Conservation (phyloP, 805 yeast species). For the Barnettozyma sucrosica region DNA sequence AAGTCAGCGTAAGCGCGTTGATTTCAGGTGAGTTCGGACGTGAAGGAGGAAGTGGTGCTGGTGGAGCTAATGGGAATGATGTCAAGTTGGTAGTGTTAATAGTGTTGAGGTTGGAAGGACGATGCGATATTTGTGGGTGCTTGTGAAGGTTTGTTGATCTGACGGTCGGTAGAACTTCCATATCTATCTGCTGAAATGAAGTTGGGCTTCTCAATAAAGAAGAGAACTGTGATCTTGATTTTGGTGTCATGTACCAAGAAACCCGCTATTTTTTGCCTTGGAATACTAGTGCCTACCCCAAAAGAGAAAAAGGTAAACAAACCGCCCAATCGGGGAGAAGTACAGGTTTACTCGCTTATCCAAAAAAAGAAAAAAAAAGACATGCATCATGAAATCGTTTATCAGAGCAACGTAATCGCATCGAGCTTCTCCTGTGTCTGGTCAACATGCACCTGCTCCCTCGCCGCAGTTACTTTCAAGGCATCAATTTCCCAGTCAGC, state of each 20-base stretch:
- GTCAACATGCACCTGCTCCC: conserved; percentile 29
- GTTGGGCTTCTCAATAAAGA: neutral
- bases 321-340: neutral
- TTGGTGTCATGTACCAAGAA: neutral
- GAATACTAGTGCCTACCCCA: neutral
- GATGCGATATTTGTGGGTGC: neutral
- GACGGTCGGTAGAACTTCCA: neutral
- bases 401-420: conserved; percentile 18
- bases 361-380: too few relatives aligned
- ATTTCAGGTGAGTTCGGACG: conserved; percentile 12
- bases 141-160: neutral
- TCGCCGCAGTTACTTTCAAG: conserved; percentile 25
- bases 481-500: conserved; percentile 25
- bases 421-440: conserved; percentile 32
- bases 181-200: neutral
- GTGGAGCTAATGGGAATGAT: conserved; percentile 32
- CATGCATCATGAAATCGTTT: neutral
- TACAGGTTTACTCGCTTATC: neutral
- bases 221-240: neutral
- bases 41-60: conserved; percentile 8
- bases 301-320: neutral
- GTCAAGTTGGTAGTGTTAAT: conserved; percentile 37
- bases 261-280: neutral
- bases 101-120: conserved; percentile 22
- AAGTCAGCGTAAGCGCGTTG: conserved; percentile 9